These are phyloP conservation scores for Yarrowia alimentaria DNA, from an alignment of 805 yeast genomes.

Conservation along the genomic window DNA sequence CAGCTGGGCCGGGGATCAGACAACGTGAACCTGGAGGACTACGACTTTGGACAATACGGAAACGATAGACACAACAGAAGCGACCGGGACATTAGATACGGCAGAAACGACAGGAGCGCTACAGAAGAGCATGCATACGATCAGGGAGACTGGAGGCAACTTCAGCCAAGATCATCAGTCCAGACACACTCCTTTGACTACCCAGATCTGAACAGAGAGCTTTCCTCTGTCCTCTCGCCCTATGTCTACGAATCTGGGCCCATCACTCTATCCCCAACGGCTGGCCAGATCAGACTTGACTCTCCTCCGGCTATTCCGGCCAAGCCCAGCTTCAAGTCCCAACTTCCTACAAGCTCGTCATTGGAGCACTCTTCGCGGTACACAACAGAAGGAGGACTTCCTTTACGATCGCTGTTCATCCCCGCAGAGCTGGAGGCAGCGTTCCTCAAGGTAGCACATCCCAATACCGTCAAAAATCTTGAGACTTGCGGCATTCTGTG, in stretches of 20 bases:
- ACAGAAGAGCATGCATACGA: neutral
- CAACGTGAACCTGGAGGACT: conserved; percentile 6
- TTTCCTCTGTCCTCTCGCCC: conserved; percentile 16
- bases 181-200: too few relatives aligned
- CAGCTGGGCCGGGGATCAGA: conserved; percentile 6
- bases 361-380: conserved; percentile 37
- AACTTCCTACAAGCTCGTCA: conserved; percentile 11
- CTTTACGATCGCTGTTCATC: conserved; percentile 52
- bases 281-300: conserved; percentile 24
- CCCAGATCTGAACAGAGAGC: conserved; percentile 22
- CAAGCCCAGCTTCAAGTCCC: too few relatives aligned
- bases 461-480: conserved; percentile 50
- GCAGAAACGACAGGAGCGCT: neutral
- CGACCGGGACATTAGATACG: too few relatives aligned
- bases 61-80: too few relatives aligned
- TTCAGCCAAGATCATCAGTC: too few relatives aligned
- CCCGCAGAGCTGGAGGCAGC: conserved; percentile 46
- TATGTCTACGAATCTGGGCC: conserved; percentile 9
- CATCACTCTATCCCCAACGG: conserved; percentile 5
- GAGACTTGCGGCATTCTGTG: conserved; percentile 70
- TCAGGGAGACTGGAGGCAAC: neutral
- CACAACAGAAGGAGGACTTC: conserved; percentile 56
- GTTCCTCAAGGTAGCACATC: conserved; percentile 49
- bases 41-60: conserved; percentile 7
- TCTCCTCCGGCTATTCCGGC: conserved; percentile 7